Conservation (phyloP, 2,329 filamentous ascomycete genomes). For the Cryphonectria radicalis region DNA sequence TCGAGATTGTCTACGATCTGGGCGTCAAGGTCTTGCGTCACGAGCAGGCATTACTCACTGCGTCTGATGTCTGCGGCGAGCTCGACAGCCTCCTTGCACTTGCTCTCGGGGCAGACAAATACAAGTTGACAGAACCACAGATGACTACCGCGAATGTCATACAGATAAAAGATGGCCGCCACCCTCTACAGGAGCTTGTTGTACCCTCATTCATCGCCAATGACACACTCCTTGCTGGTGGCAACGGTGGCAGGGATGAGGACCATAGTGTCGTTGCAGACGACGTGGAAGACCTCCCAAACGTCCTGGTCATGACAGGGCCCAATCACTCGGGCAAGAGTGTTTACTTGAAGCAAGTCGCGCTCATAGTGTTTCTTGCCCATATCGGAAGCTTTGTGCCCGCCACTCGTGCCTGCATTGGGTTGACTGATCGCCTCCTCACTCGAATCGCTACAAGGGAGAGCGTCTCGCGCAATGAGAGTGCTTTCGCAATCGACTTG, state of each 20-base stretch:
- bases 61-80: conserved; percentile 84
- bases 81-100: conserved; percentile 85
- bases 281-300: conserved; percentile 49
- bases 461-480: conserved; percentile 62
- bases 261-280: conserved; percentile 27
- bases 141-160: conserved; percentile 74
- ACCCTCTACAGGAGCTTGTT: conserved; percentile 84
- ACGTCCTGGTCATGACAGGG: conserved; percentile 81
- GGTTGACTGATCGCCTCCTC: conserved; percentile 89
- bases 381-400: conserved; percentile 94
- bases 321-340: conserved; percentile 98
- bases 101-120: conserved; percentile 74
- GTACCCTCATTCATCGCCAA: conserved; percentile 85
- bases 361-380: conserved; percentile 87
- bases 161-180: conserved; percentile 76
- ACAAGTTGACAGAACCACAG: conserved; percentile 70
- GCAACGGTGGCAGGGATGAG: conserved; percentile 39
- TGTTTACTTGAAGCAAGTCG: conserved; percentile 91
- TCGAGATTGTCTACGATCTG: conserved; percentile 82
- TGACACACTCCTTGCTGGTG: conserved; percentile 71
- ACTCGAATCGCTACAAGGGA: conserved; percentile 80
- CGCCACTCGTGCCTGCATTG: conserved; percentile 74
- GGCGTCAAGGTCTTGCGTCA: conserved; percentile 71
- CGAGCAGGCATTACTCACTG: conserved; percentile 65
- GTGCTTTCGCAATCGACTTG: conserved; percentile 75